Evolutionary conservation across 2,329 filamentous ascomycete genomes (phyloP), one percentile per base, ranked within the genome.

Genomic region (Aspergillus latus): DNA sequence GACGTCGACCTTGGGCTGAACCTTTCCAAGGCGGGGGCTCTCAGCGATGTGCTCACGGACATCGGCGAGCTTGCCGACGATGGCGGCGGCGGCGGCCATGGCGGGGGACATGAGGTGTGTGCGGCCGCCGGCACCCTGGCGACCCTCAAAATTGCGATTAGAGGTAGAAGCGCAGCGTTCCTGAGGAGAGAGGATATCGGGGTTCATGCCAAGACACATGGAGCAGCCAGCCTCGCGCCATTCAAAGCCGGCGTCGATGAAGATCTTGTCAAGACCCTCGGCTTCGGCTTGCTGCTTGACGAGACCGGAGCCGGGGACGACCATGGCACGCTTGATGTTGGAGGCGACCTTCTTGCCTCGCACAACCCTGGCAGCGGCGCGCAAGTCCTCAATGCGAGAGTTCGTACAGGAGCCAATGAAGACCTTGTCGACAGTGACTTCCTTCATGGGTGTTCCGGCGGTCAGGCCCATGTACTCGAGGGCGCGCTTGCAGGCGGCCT

Each of bases 171-270:
- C 94, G 72, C 94, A 97, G 68, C 94, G 88, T 78, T 99, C 94
- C 73, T 88, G 84, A 52, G 94, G 92, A 1, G 92, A 86, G 46
- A 97, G 84, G 62, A 99, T 97, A 73, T 99, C 94, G 0, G 94
- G 93, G 80, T 99, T 99, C 93, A 99, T 99, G 72, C 94, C 94
- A 54, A 99, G 83, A 73, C 94, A 97, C 94, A 99, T 99, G 61
- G 90, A 96, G 84, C 94, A 99, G 49, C 94, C 94, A 64, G 94
- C 94, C 79, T 99, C 94, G 72, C 94, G 86, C 93, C 93, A 97
- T 74, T 97, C 93, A 64, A 97, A 97, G 6, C 94, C 94, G 48
- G 94, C 92, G 59, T 96, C 90, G 7, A 79, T 70, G 76, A 99
- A 97, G 70, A 97, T 89, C 80, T 92, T 90, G 77, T 97, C 90